Evolutionary conservation across 2,329 filamentous ascomycete genomes (phyloP).

Genomic region (Epichloe bromicola): DNA sequence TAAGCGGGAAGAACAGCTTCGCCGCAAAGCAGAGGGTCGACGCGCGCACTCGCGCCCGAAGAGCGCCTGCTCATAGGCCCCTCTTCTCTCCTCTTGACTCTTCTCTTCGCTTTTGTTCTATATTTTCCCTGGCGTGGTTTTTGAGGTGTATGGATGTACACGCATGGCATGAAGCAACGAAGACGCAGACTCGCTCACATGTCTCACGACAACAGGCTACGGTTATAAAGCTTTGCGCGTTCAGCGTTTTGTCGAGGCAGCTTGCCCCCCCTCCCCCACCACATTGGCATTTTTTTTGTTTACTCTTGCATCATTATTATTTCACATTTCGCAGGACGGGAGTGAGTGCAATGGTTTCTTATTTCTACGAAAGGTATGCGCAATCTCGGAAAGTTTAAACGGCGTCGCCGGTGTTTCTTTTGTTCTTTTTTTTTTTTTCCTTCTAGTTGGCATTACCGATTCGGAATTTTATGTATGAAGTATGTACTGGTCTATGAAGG

Average conservation of each 20-base stretch:
- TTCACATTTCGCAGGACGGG: not conserved
- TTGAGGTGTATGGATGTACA: not conserved
- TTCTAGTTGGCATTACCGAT: not conserved
- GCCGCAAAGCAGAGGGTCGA: constrained; percentile 38
- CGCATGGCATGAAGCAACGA: constrained; percentile 2
- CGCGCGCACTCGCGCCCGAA: constrained; percentile 44
- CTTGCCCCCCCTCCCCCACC: not conserved
- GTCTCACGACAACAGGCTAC: not conserved
- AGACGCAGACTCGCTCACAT: not conserved
- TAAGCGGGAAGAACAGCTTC: constrained; percentile 48
- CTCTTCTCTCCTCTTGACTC: not conserved
- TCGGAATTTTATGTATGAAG: constrained; percentile 1
- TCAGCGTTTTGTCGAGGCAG: not conserved
- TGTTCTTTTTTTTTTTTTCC: not conserved
- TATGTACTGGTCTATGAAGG: not conserved
- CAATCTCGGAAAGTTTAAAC: not conserved
- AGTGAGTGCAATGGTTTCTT: not conserved
- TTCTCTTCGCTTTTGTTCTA: not conserved
- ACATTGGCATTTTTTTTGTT: not conserved
- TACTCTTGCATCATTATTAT: not conserved
- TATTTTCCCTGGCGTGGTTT: not conserved
- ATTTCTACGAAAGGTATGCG: not conserved
- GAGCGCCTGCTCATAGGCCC: constrained; percentile 33
- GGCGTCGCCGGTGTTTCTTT: constrained; percentile 4
- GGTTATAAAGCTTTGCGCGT: not conserved